Percentiles rank a stretch among this genome's conserved stretches.
These are phyloP conservation scores for Phytophthora cajani DNA, from an alignment of 352 stramenopile genomes.

Conservation along the genomic window DNA sequence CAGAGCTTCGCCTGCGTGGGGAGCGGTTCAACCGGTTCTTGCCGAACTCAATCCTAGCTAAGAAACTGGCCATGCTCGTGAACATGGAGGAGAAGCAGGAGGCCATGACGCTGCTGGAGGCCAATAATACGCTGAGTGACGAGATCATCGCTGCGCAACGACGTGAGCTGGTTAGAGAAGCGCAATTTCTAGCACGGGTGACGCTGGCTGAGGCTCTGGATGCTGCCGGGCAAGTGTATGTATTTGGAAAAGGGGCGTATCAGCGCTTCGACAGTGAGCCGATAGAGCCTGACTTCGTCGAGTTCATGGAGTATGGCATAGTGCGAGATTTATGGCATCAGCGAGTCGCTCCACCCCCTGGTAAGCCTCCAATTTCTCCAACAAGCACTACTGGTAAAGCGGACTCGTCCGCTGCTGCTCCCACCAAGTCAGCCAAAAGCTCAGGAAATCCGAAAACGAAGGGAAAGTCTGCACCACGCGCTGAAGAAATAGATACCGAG, in stretches of 20 bases:
- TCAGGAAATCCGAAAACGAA: not conserved
- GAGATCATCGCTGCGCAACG: constrained; percentile 53
- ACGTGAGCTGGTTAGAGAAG: constrained; percentile 57
- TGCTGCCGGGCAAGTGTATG: constrained; percentile 78
- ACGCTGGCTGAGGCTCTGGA: constrained; percentile 68
- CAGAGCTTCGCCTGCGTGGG: constrained; percentile 60
- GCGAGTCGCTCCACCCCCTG: constrained; percentile 48
- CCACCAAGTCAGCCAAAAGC: not conserved
- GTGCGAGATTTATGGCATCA: constrained; percentile 63
- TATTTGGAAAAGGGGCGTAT: constrained; percentile 76
- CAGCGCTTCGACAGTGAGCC: constrained; percentile 68
- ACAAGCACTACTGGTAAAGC: not conserved
- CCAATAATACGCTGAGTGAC: constrained; percentile 55
- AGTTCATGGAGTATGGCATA: constrained; percentile 76
- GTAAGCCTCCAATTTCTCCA: not conserved
- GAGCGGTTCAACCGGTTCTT: constrained; percentile 79
- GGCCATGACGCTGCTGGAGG: constrained; percentile 60
- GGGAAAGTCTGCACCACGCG: not conserved
- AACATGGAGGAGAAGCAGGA: constrained; percentile 77
- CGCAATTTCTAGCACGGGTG: constrained; percentile 47
- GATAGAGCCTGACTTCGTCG: constrained; percentile 64
- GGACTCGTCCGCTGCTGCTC: not conserved
- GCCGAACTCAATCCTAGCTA: constrained; percentile 42
- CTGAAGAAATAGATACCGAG: not conserved
- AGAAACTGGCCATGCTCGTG: constrained; percentile 72